Base-by-base conservation (phyloP, 441 rosid species). In the Erodium moschatum region DNA sequence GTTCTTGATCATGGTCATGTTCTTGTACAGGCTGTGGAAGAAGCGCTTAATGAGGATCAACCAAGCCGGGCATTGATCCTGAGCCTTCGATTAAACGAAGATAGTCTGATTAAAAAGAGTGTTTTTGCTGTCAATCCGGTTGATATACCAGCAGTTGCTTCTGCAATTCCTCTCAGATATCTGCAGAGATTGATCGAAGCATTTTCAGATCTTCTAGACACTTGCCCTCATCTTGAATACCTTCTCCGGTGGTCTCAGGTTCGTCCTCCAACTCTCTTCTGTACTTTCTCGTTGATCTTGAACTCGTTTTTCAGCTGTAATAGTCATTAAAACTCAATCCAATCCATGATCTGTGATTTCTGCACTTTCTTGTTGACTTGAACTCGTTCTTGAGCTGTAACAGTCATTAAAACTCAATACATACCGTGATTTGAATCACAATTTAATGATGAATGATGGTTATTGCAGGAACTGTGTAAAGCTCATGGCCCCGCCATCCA, bases 171-270 rank as follows among this genome's bases (percentile, higher is more conserved):
- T n/a, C 74, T 62, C 69, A 82, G 80, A 79, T 91, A 94, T 75
- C 76, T 91, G 76, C 93, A 89, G 78, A 81, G 98, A 76, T 80
- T 91, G 65, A 79, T 91, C 11, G 96, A 91, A 73, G 97, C 93
- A 64, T 75, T 91, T 46, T 85, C 92, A 62, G 88, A 87, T 75
- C 90, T 94, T 66, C 79, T 94, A 10, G 98, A 91, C 74, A 86
- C 82, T 73, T 89, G 96, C 77, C 97, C 97, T 0, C 99, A 89
- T 80, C 75, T 94, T 52, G 97, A 91, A 82, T 91, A 89, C 69
- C 74, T 91, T 52, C 97, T 91, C 70, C 81, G 76, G 16, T 94
- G 99, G 97, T 88, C 88, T 83, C 97, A 94, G 97, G 97, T 94
- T 77, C 24, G 20, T 60, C 60, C 21, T 24, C 40, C 6, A n/a